Conservation (phyloP, 805 yeast genomes). For the Metschnikowia borealis region DNA sequence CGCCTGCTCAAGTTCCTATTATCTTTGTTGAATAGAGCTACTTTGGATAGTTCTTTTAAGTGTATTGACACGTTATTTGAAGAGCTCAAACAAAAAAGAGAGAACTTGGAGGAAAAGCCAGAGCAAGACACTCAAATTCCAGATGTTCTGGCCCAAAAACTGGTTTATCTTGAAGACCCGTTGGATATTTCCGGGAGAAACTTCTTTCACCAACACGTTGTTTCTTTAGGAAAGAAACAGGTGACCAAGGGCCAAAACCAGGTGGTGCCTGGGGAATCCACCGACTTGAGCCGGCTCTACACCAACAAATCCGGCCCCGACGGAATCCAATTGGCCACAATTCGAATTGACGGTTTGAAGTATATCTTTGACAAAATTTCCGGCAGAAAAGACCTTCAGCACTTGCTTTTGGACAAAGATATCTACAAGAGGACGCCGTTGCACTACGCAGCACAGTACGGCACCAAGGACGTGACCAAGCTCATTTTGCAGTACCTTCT, state of each 20-base stretch:
- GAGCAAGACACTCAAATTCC: too few relatives aligned
- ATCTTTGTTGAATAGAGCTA: slow-evolving; percentile 61
- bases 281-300: slow-evolving; percentile 24
- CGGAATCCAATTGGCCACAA: slow-evolving; percentile 54
- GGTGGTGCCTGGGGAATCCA: slow-evolving; percentile 42
- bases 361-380: slow-evolving; percentile 53
- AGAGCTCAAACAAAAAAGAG: slow-evolving; percentile 8
- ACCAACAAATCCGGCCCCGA: slow-evolving; percentile 38
- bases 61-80: slow-evolving; percentile 53
- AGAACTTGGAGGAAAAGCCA: too few relatives aligned
- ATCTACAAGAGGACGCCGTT: slow-evolving; percentile 78
- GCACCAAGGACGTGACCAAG: slow-evolving; percentile 60
- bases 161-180: slow-evolving; percentile 31
- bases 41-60: slow-evolving; percentile 48
- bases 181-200: slow-evolving; percentile 78
- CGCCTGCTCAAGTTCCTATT: slow-evolving; percentile 55
- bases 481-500: slow-evolving; percentile 53
- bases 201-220: slow-evolving; percentile 79
- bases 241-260: slow-evolving; percentile 31
- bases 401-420: slow-evolving; percentile 58
- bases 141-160: background rate
- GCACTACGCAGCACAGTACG: slow-evolving; percentile 87
- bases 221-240: slow-evolving; percentile 68
- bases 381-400: slow-evolving; percentile 12
- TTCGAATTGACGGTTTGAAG: slow-evolving; percentile 48